Percentiles rank a stretch among this genome's conserved stretches.
phyloP scores from a whole-genome alignment of 2,329 filamentous ascomycete genomes.

The Aspergillus melleus region DNA sequence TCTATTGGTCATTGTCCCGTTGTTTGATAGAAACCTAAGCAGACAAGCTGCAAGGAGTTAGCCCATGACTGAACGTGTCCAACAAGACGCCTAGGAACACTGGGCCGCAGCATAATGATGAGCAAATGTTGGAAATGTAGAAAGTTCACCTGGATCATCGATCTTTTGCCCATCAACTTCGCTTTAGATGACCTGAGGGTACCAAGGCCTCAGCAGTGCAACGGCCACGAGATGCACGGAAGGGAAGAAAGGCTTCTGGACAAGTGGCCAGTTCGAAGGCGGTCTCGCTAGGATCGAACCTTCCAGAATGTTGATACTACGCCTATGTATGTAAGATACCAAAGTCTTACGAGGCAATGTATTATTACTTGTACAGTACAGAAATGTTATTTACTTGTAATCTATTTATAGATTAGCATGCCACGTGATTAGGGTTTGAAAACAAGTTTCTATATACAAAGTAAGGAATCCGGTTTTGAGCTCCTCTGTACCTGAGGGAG shows the following conservation, averaged over 20 bases:
- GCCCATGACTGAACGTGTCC: not conserved
- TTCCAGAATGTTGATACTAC: too few relatives aligned
- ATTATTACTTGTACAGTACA: too few relatives aligned
- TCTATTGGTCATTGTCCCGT: not conserved
- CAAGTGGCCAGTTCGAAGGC: too few relatives aligned
- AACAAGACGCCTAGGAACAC: not conserved
- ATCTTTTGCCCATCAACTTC: not conserved
- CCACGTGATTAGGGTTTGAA: too few relatives aligned
- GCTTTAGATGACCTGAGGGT: not conserved
- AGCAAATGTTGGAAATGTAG: not conserved
- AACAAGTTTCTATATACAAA: too few relatives aligned
- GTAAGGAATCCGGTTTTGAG: too few relatives aligned
- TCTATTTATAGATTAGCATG: too few relatives aligned
- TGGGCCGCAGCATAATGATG: not conserved
- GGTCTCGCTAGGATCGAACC: too few relatives aligned
- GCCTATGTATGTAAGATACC: too few relatives aligned
- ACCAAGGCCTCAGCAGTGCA: not conserved
- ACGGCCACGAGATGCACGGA: not conserved
- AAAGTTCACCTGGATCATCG: not conserved
- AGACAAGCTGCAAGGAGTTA: not conserved
- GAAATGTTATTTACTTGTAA: too few relatives aligned
- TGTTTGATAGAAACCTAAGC: not conserved
- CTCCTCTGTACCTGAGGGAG: too few relatives aligned
- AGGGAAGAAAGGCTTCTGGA: not conserved
- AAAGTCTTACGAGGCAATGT: too few relatives aligned